Evolutionary conservation across 805 yeast species (phyloP), one percentile per base, ranked within the genome.

Genomic region (Jamesozyma spencerorum): DNA sequence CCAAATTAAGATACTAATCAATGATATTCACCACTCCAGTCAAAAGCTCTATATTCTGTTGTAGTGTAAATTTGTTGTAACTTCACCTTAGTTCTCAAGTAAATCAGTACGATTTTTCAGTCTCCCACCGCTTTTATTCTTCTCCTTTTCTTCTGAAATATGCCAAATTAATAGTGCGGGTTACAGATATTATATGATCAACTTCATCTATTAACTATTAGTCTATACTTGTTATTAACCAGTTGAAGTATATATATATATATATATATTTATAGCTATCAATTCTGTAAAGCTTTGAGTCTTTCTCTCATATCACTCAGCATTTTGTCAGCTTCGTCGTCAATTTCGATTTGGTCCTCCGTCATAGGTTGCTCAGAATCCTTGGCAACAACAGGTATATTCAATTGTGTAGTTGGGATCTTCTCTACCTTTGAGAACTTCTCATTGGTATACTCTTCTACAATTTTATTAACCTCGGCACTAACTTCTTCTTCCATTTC

Each of bases 301-400:
- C 97, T 69, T 56, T 88, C 90, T 50, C 95, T 73, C 97, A 92
- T 90, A 50, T 81, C 87, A 48, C 76, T 76, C 40, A 90, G 66
- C 53, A 85, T 76, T 44, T 75, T 81, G 47, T 79, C 82, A 44
- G 86, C 90, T 31, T 81, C 88, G 15, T 72, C 83, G 14, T 65
- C 75, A 22, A 62, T 65, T 37, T 65, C 75, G 20, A 62, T 65
- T 37, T 64, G 68, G 14, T 68, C 79, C 28, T 57, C 64, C 13
- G 69, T 65, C 7, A 64, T 57, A 26, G 62, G 64, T 36, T 58
- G 63, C 32, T 66, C 66, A n/a, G 43, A 46, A 18, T 40, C 44
- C 14, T 41, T 41, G 5, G 46, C 40, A 10, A 28, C 27, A 11
- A 44, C 33, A 2, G 51, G 49, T 12, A 5, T 8, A 15, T n/a